Evolutionary conservation across 768 basidiomycete species (phyloP).

Genomic region (Boletellus ananas): DNA sequence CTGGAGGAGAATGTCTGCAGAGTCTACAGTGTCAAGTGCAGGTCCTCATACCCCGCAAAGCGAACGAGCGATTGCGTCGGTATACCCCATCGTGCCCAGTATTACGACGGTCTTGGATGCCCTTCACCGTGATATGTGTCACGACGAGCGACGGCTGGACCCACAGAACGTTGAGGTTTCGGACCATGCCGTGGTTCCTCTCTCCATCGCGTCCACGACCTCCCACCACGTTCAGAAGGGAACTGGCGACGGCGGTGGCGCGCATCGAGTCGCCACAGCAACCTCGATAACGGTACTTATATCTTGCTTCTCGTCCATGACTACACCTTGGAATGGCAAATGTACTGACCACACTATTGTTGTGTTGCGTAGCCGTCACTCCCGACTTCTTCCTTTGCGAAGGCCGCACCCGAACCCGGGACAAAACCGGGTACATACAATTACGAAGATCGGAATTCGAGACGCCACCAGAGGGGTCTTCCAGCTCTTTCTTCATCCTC

Average conservation of each 20-base stretch:
- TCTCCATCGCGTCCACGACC: constrained; percentile 1
- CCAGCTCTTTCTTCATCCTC: constrained; percentile 18
- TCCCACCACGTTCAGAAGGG: constrained; percentile 14
- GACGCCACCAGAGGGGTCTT: constrained; percentile 16
- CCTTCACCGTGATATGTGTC: constrained; percentile 21
- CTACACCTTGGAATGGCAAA: constrained; percentile 12
- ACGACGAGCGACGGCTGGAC: constrained; percentile 6
- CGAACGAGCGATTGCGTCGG: constrained; percentile 11
- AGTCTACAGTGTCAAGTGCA: constrained; percentile 18
- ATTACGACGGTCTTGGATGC: constrained; percentile 30
- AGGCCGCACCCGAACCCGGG: constrained; percentile 9
- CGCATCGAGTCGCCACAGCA: constrained; percentile 23
- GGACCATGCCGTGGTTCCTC: neutral
- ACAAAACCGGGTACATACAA: constrained; percentile 7
- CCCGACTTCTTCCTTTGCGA: constrained; percentile 17
- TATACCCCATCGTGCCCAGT: constrained; percentile 15
- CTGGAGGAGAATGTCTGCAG: constrained; percentile 20
- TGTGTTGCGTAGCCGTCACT: constrained; percentile 20
- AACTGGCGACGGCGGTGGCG: constrained; percentile 16
- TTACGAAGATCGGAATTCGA: constrained; percentile 14
- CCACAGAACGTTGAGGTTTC: constrained; percentile 10
- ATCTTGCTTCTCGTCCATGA: constrained; percentile 14
- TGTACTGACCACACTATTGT: constrained; percentile 17
- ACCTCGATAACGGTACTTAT: constrained; percentile 30
- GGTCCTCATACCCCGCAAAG: constrained; percentile 22